These are phyloP conservation scores for Zangia roseola DNA, from an alignment of 768 basidiomycete genomes.

Conservation along the genomic window DNA sequence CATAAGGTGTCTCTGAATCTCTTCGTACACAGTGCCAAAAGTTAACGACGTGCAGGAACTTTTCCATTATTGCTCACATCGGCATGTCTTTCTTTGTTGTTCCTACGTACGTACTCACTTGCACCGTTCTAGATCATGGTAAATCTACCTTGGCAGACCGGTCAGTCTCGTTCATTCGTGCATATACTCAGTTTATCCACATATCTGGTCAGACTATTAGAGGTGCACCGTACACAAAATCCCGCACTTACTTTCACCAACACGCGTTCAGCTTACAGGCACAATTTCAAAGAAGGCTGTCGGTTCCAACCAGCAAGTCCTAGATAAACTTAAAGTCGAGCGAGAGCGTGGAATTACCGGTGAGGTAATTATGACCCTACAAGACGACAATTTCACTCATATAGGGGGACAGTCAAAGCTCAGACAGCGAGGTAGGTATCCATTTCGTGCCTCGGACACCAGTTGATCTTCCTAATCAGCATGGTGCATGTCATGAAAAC, in stretches of 20 bases:
- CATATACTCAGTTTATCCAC: not conserved
- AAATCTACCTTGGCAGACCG: slow-evolving; percentile 94
- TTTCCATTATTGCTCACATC: slow-evolving; percentile 96
- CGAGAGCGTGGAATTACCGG: slow-evolving; percentile 96
- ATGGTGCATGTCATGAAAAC: slow-evolving; percentile 72
- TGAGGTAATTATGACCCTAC: slow-evolving; percentile 19
- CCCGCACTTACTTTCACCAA: not conserved
- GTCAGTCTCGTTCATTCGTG: slow-evolving; percentile 35
- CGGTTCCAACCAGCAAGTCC: slow-evolving; percentile 77
- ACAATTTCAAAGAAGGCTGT: slow-evolving; percentile 70
- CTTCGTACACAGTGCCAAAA: not conserved
- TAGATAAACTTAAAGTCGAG: slow-evolving; percentile 96
- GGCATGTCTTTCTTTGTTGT: slow-evolving; percentile 41
- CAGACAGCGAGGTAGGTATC: slow-evolving; percentile 80
- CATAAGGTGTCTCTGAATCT: slow-evolving; percentile 62
- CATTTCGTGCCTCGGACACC: not conserved
- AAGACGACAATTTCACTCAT: slow-evolving; percentile 4
- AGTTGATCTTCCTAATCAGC: slow-evolving; percentile 36
- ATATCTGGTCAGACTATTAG: slow-evolving; percentile 55
- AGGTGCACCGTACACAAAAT: slow-evolving; percentile 44
- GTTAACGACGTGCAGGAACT: slow-evolving; percentile 54
- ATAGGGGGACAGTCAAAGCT: slow-evolving; percentile 72
- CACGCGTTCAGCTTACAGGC: slow-evolving; percentile 67
- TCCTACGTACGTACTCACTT: slow-evolving; percentile 1
- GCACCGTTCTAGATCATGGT: slow-evolving; percentile 70